Evolutionary conservation across 1,284 basidiomycete genomes (phyloP).

Genomic region (Fomitiporia mediterranea): DNA sequence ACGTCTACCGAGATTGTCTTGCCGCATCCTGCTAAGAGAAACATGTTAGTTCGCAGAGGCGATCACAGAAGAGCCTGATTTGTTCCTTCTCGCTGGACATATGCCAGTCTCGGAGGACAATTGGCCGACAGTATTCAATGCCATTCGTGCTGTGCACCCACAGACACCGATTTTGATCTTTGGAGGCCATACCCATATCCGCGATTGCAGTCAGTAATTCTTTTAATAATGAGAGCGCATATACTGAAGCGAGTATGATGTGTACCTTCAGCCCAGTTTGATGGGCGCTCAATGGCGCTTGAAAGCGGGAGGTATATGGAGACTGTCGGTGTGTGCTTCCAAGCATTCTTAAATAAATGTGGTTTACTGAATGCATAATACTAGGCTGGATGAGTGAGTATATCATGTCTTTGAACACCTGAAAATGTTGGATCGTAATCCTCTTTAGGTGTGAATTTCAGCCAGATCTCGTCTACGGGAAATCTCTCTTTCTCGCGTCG

Average conservation of each 20-base stretch:
- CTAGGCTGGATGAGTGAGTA: slow-evolving; percentile 51
- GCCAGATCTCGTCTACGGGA: slow-evolving; percentile 36
- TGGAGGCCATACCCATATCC: slow-evolving; percentile 54
- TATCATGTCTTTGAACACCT: background rate
- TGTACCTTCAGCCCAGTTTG: slow-evolving; percentile 42
- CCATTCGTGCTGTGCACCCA: slow-evolving; percentile 70
- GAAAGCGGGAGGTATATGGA: slow-evolving; percentile 87
- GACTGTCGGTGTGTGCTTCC: slow-evolving; percentile 55
- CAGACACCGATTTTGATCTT: slow-evolving; percentile 74
- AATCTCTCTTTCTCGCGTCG: slow-evolving; percentile 60
- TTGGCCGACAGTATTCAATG: slow-evolving; percentile 68
- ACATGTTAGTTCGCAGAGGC: slow-evolving; percentile 62
- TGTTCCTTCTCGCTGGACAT: slow-evolving; percentile 73
- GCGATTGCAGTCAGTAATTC: slow-evolving; percentile 35
- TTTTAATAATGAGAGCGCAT: background rate
- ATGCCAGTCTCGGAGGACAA: slow-evolving; percentile 67
- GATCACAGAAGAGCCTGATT: slow-evolving; percentile 77
- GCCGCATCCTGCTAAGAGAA: too few species aligned
- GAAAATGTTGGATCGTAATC: background rate
- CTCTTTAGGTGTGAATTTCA: slow-evolving; percentile 46
- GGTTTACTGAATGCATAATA: slow-evolving; percentile 1
- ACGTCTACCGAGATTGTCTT: slow-evolving; percentile 19
- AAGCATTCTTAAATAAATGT: background rate
- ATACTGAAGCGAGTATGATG: background rate
- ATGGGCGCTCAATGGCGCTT: slow-evolving; percentile 63